A percentile compares a stretch with the other conserved stretches of the same genome.
Evolutionary conservation across 2,329 filamentous ascomycete genomes (phyloP).

Genomic region (Paecilomyces formosus): DNA sequence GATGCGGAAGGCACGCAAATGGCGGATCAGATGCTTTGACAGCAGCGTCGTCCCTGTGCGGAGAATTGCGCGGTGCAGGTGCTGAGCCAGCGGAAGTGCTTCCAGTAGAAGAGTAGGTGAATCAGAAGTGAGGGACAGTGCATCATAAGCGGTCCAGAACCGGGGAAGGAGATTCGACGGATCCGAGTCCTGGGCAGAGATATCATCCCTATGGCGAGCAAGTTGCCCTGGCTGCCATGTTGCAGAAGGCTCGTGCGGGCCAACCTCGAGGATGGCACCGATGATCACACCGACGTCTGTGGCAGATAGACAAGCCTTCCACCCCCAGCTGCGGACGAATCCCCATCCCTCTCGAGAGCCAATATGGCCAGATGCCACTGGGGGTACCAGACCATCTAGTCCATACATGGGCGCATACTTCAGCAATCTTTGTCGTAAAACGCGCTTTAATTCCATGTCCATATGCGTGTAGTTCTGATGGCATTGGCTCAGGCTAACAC

Average conservation of each 20-base stretch:
- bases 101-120: constrained; percentile 55
- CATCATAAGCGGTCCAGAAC: constrained; percentile 55
- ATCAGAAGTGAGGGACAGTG: constrained; percentile 41
- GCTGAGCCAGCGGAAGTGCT: constrained; percentile 73
- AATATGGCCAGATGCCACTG: constrained; percentile 62
- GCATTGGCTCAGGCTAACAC: constrained; percentile 85
- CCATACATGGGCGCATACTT: constrained; percentile 93
- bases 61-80: constrained; percentile 85
- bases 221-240: constrained; percentile 26
- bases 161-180: constrained; percentile 33
- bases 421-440: constrained; percentile 73
- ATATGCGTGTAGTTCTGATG: constrained; percentile 96
- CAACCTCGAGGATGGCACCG: constrained; percentile 87
- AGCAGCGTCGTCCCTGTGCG: constrained; percentile 86
- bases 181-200: constrained; percentile 16
- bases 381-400: constrained; percentile 84
- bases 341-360: constrained; percentile 87
- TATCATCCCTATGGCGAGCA: constrained; percentile 13
- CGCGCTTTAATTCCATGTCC: constrained; percentile 93
- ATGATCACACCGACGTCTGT: constrained; percentile 91
- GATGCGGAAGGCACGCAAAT: constrained; percentile 87
- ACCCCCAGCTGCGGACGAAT: constrained; percentile 95
- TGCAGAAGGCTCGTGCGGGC: constrained; percentile 35
- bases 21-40: constrained; percentile 87
- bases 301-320: constrained; percentile 87